Conservation (phyloP, 2,329 filamentous ascomycete genomes). For the Trichoderma polysporum region DNA sequence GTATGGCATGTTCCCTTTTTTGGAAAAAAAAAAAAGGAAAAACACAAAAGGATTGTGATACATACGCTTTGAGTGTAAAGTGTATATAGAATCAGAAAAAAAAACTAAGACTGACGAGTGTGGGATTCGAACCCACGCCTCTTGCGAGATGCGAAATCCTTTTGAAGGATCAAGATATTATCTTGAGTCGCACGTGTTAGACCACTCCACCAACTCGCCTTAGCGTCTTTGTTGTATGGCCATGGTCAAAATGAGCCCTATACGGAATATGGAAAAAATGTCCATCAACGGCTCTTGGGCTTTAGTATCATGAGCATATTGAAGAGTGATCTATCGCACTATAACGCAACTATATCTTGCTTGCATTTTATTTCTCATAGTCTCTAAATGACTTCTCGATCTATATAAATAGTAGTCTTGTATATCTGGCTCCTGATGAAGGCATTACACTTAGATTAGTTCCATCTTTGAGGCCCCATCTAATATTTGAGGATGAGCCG, state of each 20-base stretch:
- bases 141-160: slow-evolving; percentile 22
- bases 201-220: slow-evolving; percentile 21
- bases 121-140: slow-evolving; percentile 21
- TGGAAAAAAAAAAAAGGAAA: too few species aligned
- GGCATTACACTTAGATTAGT: too few species aligned
- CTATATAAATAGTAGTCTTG: too few species aligned
- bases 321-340: too few species aligned
- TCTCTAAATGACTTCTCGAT: too few species aligned
- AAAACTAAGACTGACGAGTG: slow-evolving; percentile 17
- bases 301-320: background rate
- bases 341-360: too few species aligned
- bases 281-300: background rate
- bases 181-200: slow-evolving; percentile 22
- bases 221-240: slow-evolving; percentile 10
- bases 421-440: too few species aligned
- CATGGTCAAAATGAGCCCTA: background rate
- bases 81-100: background rate
- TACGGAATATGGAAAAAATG: background rate
- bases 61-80: background rate
- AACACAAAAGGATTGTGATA: too few species aligned
- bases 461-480: too few species aligned
- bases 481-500: too few species aligned
- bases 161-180: slow-evolving; percentile 20
- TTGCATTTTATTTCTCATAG: too few species aligned
- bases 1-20: too few species aligned